These are phyloP conservation scores for Citrus unshiu DNA, from an alignment of 345 rosid genomes.

Conservation along the genomic window DNA sequence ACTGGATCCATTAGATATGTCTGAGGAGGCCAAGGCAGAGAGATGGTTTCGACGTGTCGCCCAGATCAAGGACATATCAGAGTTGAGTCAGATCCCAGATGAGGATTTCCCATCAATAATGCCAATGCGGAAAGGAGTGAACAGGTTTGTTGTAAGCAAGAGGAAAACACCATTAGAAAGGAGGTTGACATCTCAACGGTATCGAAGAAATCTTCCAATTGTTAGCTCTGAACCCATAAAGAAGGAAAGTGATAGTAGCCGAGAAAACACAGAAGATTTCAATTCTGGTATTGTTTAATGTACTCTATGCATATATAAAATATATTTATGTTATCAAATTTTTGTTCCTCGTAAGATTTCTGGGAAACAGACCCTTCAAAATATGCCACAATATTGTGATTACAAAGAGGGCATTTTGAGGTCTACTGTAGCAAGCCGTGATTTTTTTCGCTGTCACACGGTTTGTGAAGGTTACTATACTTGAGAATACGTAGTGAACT, in stretches of 20 bases:
- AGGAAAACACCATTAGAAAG: constrained; percentile 89
- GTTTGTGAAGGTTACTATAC: neutral
- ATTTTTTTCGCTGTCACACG: neutral
- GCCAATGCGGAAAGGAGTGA: constrained; percentile 99
- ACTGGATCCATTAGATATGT: constrained; percentile 89
- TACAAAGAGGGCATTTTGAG: neutral
- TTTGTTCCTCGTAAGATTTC: neutral
- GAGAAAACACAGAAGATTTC: constrained; percentile 1
- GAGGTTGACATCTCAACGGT: constrained; percentile 80
- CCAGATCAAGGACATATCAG: constrained; percentile 92
- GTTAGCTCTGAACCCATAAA: constrained; percentile 47
- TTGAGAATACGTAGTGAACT: neutral
- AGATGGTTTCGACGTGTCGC: constrained; percentile 93
- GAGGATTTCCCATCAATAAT: constrained; percentile 97
- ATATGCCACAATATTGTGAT: neutral
- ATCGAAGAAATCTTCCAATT: constrained; percentile 56
- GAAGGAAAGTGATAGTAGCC: constrained; percentile 30
- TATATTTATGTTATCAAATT: neutral
- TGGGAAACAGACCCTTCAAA: neutral
- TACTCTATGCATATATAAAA: neutral
- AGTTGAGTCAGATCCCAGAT: constrained; percentile 94
- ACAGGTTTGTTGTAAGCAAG: constrained; percentile 95
- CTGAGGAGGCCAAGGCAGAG: constrained; percentile 98
- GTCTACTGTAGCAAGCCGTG: neutral
- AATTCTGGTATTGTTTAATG: neutral